Percentiles rank a stretch among this genome's conserved stretches.
Evolutionary conservation across 2,329 filamentous ascomycete species (phyloP).

Genomic region (Hyphodiscus sp.): DNA sequence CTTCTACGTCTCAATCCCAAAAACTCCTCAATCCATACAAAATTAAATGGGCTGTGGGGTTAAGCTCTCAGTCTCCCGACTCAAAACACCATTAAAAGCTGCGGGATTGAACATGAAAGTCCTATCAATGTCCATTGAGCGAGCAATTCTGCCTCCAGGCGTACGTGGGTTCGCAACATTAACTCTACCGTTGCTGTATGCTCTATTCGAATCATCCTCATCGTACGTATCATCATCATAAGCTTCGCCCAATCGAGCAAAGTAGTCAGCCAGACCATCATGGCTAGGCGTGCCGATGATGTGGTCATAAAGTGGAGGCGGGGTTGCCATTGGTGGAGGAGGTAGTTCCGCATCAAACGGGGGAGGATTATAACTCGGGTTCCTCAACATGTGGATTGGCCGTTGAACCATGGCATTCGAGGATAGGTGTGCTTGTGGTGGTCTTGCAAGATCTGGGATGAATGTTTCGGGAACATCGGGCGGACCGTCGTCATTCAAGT

Average conservation of each 20-base stretch:
- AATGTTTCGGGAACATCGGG: conserved; percentile 10
- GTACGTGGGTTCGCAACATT: conserved; percentile 29
- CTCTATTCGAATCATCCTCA: conserved; percentile 19
- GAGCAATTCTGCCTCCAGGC: conserved; percentile 26
- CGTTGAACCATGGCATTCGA: conserved; percentile 22
- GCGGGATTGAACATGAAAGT: conserved; percentile 27
- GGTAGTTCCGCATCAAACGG: conserved; percentile 63
- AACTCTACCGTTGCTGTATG: conserved; percentile 25
- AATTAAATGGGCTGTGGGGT: neutral
- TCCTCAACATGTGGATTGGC: conserved; percentile 62
- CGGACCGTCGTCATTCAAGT: conserved; percentile 28
- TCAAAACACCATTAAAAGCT: neutral
- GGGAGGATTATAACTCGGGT: conserved; percentile 64
- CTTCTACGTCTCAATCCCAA: neutral
- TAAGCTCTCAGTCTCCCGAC: neutral
- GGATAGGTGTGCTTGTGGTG: conserved; percentile 41
- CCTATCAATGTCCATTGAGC: conserved; percentile 31
- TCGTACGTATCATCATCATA: conserved; percentile 27
- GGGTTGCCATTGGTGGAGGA: conserved; percentile 61
- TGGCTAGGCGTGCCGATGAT: conserved; percentile 49
- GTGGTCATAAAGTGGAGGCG: conserved; percentile 61
- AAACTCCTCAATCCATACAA: neutral
- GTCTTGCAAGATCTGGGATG: conserved; percentile 34
- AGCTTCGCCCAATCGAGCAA: conserved; percentile 36
- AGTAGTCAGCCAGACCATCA: conserved; percentile 61